These are phyloP conservation scores for Hibiscus syriacus DNA, from an alignment of 345 rosid genomes.

Conservation along the genomic window DNA sequence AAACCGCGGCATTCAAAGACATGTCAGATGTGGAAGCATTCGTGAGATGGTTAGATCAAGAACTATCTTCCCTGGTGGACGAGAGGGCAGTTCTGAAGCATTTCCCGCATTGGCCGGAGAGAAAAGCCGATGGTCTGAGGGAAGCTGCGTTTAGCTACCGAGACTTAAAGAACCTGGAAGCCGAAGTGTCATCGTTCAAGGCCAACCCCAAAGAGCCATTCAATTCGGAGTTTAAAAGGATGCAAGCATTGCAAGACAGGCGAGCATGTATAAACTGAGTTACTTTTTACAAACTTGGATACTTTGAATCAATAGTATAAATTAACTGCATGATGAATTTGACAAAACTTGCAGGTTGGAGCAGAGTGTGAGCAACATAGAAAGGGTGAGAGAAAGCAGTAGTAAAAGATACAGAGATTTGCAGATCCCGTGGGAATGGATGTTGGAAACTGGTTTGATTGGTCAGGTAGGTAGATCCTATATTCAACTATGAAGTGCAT, in stretches of 20 bases:
- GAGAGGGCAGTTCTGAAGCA: conserved; percentile 97
- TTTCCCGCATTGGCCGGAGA: conserved; percentile 89
- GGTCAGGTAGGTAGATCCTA: conserved; percentile 62
- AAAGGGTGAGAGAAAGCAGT: conserved; percentile 53
- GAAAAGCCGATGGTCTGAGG: conserved; percentile 73
- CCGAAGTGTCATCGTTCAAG: conserved; percentile 51
- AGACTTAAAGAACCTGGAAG: conserved; percentile 51
- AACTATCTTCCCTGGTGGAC: conserved; percentile 72
- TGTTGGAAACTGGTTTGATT: conserved; percentile 64
- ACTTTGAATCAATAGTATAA: not conserved
- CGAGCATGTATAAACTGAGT: conserved; percentile 60
- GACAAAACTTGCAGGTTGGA: conserved; percentile 68
- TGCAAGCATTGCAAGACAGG: conserved; percentile 92
- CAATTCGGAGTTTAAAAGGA: conserved; percentile 36
- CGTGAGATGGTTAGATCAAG: conserved; percentile 77
- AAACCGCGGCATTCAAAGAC: conserved; percentile 48
- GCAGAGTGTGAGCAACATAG: conserved; percentile 47
- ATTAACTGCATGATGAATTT: conserved; percentile 20
- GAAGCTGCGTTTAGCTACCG: conserved; percentile 81
- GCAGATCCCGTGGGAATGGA: conserved; percentile 95
- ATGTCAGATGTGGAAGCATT: conserved; percentile 70
- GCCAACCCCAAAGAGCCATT: conserved; percentile 53
- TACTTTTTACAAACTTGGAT: conserved; percentile 12
- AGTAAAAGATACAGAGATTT: conserved; percentile 68
- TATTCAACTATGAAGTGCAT: not conserved